Conservation (phyloP, 176 grass and related monocot species). For the Ensete ventricosum region DNA sequence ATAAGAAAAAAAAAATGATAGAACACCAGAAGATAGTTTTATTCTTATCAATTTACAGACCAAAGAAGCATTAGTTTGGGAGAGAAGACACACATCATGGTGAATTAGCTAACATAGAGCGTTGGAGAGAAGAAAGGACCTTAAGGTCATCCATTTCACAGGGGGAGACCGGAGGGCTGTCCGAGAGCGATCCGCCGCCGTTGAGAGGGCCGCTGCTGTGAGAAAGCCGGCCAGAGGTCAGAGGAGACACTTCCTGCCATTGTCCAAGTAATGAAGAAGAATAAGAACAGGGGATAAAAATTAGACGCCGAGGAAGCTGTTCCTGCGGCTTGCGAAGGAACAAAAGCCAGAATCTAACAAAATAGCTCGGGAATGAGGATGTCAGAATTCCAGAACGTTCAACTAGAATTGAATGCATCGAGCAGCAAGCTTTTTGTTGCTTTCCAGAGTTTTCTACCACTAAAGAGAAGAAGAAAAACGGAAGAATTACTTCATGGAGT, state of each 20-base stretch:
- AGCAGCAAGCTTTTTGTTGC: not conserved
- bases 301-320: not conserved
- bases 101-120: not conserved
- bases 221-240: slow-evolving; percentile 86
- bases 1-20: too few species aligned
- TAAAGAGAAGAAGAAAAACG: not conserved
- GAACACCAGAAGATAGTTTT: too few species aligned
- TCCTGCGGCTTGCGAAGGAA: slow-evolving; percentile 1
- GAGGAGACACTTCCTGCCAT: slow-evolving; percentile 65
- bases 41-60: too few species aligned
- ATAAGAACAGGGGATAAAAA: not conserved
- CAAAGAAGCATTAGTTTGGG: too few species aligned
- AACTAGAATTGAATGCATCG: not conserved
- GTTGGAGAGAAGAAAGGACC: slow-evolving; percentile 28
- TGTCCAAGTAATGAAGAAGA: not conserved
- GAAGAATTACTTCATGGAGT: not conserved
- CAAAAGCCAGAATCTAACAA: not conserved
- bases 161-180: slow-evolving; percentile 91
- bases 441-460: not conserved
- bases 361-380: not conserved
- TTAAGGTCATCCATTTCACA: slow-evolving; percentile 74
- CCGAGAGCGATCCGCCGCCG: slow-evolving; percentile 75
- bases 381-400: not conserved
- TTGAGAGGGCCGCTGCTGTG: slow-evolving; percentile 96
- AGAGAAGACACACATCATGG: not conserved